Evolutionary conservation across 768 basidiomycete species (phyloP).

Genomic region (Leccinum rimulosum): DNA sequence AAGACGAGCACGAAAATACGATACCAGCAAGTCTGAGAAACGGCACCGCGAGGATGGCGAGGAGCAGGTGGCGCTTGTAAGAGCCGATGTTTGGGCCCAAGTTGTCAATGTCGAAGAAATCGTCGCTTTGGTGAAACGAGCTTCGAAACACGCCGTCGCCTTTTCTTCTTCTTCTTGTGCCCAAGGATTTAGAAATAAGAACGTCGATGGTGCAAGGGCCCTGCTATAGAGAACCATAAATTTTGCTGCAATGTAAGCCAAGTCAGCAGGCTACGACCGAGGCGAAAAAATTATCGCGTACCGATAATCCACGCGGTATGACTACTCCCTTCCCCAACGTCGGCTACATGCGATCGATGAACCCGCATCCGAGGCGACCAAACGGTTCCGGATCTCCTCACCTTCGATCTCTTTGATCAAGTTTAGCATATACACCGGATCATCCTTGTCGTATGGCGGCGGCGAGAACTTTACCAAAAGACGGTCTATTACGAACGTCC

Average conservation of each 20-base stretch:
- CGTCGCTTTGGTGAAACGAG: constrained; percentile 31
- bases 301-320: constrained; percentile 28
- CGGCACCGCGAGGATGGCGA: constrained; percentile 23
- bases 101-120: constrained; percentile 31
- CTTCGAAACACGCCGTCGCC: constrained; percentile 28
- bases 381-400: background rate
- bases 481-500: constrained; percentile 19
- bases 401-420: constrained; percentile 30
- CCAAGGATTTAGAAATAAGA: background rate
- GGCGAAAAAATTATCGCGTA: constrained; percentile 1
- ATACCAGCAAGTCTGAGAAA: constrained; percentile 28
- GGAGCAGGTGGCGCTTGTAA: constrained; percentile 19
- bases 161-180: background rate
- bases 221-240: constrained; percentile 32
- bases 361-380: background rate
- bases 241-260: constrained; percentile 15
- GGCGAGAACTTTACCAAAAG: constrained; percentile 33
- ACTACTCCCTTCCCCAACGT: constrained; percentile 7
- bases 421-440: constrained; percentile 25
- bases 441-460: constrained; percentile 25
- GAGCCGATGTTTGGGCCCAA: constrained; percentile 6
- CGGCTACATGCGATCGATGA: constrained; percentile 6
- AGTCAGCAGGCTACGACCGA: constrained; percentile 5
- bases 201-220: background rate
- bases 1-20: background rate